phyloP scores from a whole-genome alignment of 139 green algal species.

The Chlamydomonas incerta region DNA sequence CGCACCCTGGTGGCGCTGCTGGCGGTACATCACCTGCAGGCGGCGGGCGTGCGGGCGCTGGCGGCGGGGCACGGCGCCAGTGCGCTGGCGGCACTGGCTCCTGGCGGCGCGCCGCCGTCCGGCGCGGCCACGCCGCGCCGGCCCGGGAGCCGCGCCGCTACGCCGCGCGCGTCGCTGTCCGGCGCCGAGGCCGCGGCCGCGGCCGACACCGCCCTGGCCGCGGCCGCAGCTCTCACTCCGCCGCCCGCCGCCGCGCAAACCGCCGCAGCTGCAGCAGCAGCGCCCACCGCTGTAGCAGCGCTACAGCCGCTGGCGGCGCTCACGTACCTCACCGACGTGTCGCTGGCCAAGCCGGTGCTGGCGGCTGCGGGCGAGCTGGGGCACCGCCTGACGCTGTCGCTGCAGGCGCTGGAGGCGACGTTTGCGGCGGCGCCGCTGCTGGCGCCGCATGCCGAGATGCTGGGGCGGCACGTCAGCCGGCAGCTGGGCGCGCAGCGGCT shows the following conservation, averaged over 20 bases:
- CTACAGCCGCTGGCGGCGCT: constrained; percentile 29
- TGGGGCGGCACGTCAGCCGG: neutral
- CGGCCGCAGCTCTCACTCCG: neutral
- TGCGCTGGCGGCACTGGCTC: neutral
- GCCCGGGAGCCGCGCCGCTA: neutral
- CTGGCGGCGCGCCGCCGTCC: neutral
- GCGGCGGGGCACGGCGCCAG: neutral
- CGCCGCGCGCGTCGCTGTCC: neutral
- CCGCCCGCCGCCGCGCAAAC: neutral
- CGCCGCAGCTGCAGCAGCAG: neutral
- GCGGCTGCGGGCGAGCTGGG: neutral
- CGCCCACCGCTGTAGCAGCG: neutral
- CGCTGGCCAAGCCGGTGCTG: constrained; percentile 17
- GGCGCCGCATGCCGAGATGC: constrained; percentile 20
- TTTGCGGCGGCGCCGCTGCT: neutral
- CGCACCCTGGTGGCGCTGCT: constrained; percentile 22
- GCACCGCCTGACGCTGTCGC: neutral
- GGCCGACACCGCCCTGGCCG: neutral
- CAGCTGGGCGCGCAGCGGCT: constrained; percentile 24
- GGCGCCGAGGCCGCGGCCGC: neutral
- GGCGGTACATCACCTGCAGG: constrained; percentile 18
- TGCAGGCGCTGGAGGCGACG: constrained; percentile 5
- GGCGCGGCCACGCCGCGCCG: neutral
- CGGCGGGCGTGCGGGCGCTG: neutral
- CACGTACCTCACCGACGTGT: constrained; percentile 5